Conservation (phyloP, 2,329 filamentous ascomycete species). For the Fusarium concolor region DNA sequence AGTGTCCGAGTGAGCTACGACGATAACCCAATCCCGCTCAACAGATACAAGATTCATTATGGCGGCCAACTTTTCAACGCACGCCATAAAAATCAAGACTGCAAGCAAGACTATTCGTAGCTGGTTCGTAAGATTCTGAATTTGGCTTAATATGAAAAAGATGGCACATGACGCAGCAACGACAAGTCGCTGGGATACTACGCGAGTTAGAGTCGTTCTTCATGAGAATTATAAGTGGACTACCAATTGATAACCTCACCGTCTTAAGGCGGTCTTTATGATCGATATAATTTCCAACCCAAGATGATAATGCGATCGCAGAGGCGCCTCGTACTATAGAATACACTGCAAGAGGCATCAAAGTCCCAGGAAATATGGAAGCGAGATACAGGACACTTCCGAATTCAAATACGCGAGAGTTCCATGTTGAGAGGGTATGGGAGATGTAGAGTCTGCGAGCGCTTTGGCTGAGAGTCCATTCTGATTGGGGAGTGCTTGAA, state of each 20-base stretch:
- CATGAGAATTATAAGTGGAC: background rate
- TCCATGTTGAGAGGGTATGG: conserved; percentile 73
- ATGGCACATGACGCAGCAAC: conserved; percentile 61
- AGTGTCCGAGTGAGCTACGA: conserved; percentile 41
- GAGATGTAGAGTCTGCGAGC: conserved; percentile 63
- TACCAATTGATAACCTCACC: conserved; percentile 62
- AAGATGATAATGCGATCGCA: conserved; percentile 68
- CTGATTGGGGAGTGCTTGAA: background rate
- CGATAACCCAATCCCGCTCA: conserved; percentile 74
- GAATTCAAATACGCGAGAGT: conserved; percentile 73
- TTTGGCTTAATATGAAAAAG: conserved; percentile 52
- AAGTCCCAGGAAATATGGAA: conserved; percentile 65
- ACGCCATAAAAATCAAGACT: conserved; percentile 65
- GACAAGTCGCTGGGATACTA: conserved; percentile 54
- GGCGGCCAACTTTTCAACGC: conserved; percentile 74
- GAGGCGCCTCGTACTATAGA: conserved; percentile 69
- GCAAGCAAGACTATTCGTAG: conserved; percentile 48
- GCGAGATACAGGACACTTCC: conserved; percentile 70
- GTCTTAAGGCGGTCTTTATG: conserved; percentile 60
- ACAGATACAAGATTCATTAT: conserved; percentile 75
- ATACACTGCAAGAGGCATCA: conserved; percentile 77
- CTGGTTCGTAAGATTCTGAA: background rate
- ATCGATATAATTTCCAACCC: conserved; percentile 71
- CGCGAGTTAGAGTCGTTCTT: conserved; percentile 3
- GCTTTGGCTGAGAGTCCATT: conserved; percentile 37